Evolutionary conservation across 1,284 basidiomycete species (phyloP).

Genomic region (Hymenochaete sp.): DNA sequence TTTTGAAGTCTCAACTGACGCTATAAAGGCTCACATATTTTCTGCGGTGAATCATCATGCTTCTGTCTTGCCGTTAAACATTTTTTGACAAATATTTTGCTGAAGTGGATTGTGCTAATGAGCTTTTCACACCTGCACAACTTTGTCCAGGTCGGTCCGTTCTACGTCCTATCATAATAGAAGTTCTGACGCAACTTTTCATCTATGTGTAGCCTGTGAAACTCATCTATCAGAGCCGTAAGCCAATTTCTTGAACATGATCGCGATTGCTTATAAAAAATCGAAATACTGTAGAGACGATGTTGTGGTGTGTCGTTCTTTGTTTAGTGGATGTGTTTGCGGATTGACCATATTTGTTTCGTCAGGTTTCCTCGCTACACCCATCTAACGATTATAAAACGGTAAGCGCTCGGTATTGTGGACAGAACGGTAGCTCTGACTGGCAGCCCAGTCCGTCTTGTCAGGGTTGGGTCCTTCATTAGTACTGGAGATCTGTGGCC

Average conservation of each 20-base stretch:
- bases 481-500: slow-evolving; percentile 71
- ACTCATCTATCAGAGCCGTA: slow-evolving; percentile 70
- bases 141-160: slow-evolving; percentile 61
- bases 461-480: slow-evolving; percentile 66
- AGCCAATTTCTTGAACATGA: slow-evolving; percentile 18
- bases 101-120: slow-evolving; percentile 70
- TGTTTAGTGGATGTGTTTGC: background rate
- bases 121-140: slow-evolving; percentile 65
- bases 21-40: slow-evolving; percentile 65
- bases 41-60: slow-evolving; percentile 48
- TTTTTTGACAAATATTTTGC: background rate
- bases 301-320: slow-evolving; percentile 50
- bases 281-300: slow-evolving; percentile 58
- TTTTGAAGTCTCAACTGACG: background rate
- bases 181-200: background rate
- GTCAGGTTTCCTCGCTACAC: slow-evolving; percentile 65
- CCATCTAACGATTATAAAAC: slow-evolving; percentile 84
- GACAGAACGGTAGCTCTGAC: slow-evolving; percentile 9
- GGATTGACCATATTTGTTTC: slow-evolving; percentile 1
- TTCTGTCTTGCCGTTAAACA: background rate
- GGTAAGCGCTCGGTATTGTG: slow-evolving; percentile 28
- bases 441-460: slow-evolving; percentile 59
- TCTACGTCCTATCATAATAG: background rate
- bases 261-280: background rate
- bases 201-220: slow-evolving; percentile 55